Evolutionary conservation across 1,139 yeast genomes (phyloP), one percentile per base, ranked within the genome.

Genomic region (Geotrichum bryndzae): DNA sequence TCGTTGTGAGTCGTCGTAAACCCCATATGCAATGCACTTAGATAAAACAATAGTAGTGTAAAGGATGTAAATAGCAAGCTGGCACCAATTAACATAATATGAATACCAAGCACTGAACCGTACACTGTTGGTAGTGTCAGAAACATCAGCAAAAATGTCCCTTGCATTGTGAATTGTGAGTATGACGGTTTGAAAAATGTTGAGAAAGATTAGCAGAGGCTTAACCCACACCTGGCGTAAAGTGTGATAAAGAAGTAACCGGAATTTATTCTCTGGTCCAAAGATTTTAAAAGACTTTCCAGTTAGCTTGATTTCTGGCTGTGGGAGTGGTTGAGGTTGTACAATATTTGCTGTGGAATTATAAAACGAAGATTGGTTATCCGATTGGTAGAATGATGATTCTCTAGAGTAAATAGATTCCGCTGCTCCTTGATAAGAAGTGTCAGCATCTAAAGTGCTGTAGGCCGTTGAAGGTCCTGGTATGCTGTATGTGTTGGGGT

Each of bases 21-120:
- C 76, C 0, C 96, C 96, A 74, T 84, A 88, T 0, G 94, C 89
- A 55, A 90, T 76, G 1, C 85, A 78, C 68, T 87, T 88, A 2
- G 81, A 73, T 0, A 74, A 55, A 57, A 85, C 79, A 68, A 90
- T 95, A 1, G 80, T 23, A 0, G 97, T 87, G 71, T 87, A 90
- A 10, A 84, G 62, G 1, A 81, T 46, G 68, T 88, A 88, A 35
- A 87, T 79, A 0, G 73, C 76, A 25, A 86, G 74, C 23, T 53
- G 54, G 45, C 59, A 59, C 58, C 57, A 51, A 25, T 59, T 52
- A 18, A 55, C 53, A 45, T 51, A 59, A 5, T 51, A 55, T 6
- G n/a, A 25, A 56, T 51, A 45, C 61, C 61, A 59, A 8, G 51
- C 46, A 7, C 53, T 56, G 23, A 56, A 56, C 1, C 1, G n/a